Base-by-base conservation (phyloP, 2,329 filamentous ascomycete genomes). In the Fusarium sp. region DNA sequence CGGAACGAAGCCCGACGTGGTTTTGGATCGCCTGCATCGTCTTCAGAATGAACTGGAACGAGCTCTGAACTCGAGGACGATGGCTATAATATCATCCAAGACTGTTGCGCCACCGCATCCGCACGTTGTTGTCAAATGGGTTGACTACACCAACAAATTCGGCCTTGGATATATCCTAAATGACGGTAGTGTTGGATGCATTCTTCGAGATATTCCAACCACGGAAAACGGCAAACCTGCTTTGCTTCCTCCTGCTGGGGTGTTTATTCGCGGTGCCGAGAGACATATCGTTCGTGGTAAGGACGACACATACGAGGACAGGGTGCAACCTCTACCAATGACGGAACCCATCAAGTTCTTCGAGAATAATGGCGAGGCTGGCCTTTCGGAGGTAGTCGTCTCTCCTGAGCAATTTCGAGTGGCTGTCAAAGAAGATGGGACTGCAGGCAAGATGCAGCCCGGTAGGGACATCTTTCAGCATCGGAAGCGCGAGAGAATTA, bases 71-170 rank as follows among this genome's bases (percentile, higher is more conserved):
- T 85, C 90, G 42, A 86, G 90, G 76, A 85, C 89, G 2, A 90
- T 89, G 85, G 89, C 89, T 25, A 84, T 90, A 59, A 83, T 90
- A 53, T 86, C 85, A 0, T 83, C 87, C 14, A 87, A 89, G 81
- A 83, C 86, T 64, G 81, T 86, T 69, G 80, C 86, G 61, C 83
- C 87, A 78, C 78, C 90, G 68, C 80, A 91, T 78, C 87, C 92
- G 78, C 82, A 90, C 78, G 88, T 92, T 47, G 90, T 92, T 17
- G 88, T 92, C 15, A 94, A 95, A 78, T 96, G 93, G 93, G 93
- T 96, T 11, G 93, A 96, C 79, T 96, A 96, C 80, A 94, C 93
- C 65, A 94, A 94, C 81, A 94, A 94, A 79, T 94, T 94, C 79
- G 93, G 93, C 17, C 86, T 96, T 20, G 93, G 93, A 39, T 96